Base-by-base conservation (phyloP, 1,139 yeast species). In the Yamadazyma sp. region DNA sequence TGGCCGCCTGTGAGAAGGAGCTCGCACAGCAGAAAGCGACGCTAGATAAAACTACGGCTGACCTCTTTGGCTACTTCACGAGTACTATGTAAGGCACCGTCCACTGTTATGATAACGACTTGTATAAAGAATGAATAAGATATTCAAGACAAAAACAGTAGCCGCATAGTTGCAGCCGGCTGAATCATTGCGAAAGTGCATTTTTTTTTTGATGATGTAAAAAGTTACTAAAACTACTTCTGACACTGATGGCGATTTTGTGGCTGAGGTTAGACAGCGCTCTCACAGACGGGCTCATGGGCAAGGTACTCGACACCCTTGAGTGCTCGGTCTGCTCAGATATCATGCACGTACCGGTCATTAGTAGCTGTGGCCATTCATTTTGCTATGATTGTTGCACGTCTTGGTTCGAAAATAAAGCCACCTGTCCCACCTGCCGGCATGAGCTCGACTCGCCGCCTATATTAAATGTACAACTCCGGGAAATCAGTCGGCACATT, bases 361-460 rank as follows among this genome's bases (percentile, higher is more conserved):
- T 66, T 15, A 54, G 67, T 7, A 57, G 62, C 22, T 72, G 77
- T 51, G 77, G 77, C 15, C 77, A 71, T 46, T 61, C 73, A 3
- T 69, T 69, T 46, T 71, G 77, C 53, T 71, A 69, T 48, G 68
- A 64, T 41, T 80, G 86, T 48, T 58, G 79, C 20, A 54, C 59
- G 17, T 61, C 66, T 15, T 79, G 85, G 85, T 67, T 79, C 43
- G 62, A 62, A 18, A 69, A 64, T 40, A 69, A 68, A 41, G 58
- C 63, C 40, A 66, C 77, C 33, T 80, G 86, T 51, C 86, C 86
- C 7, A 61, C 75, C 1, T 80, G 86, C 53, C 65, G 85, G 7
- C 62, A 62, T 23, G 65, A 59, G 4, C 56, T 79, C 27, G 62
- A 53, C 15, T 55, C 59, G 7, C 61, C 65, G 15, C 86, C 86